These are phyloP conservation scores for Mucor piriformis DNA, from an alignment of 371 early-diverging fungal genomes.

Conservation along the genomic window DNA sequence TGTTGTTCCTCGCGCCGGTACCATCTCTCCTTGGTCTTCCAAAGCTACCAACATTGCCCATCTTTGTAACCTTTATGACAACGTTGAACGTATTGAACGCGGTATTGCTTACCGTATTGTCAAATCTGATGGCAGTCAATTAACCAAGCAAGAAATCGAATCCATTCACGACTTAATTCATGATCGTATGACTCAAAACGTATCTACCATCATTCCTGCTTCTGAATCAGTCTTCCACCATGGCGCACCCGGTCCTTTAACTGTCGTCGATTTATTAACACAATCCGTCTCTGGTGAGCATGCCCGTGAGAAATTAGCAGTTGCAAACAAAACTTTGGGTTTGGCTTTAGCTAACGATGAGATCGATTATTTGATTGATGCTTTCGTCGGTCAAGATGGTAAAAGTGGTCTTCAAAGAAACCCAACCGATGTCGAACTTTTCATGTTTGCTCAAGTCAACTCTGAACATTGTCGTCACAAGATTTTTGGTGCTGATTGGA, in stretches of 20 bases:
- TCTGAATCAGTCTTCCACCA: conserved; percentile 75
- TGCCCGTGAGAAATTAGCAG: conserved; percentile 61
- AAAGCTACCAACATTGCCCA: conserved; percentile 96
- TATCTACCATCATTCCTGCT: conserved; percentile 64
- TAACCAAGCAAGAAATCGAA: conserved; percentile 40
- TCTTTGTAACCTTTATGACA: conserved; percentile 75
- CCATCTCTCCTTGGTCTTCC: conserved; percentile 98
- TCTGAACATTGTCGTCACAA: conserved; percentile 99
- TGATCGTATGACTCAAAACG: conserved; percentile 94
- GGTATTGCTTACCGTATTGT: conserved; percentile 73
- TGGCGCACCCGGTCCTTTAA: conserved; percentile 77
- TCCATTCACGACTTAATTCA: conserved; percentile 66
- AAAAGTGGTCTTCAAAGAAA: conserved; percentile 67
- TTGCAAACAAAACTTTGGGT: conserved; percentile 88
- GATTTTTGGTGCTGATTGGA: conserved; percentile 96
- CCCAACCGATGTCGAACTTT: conserved; percentile 97
- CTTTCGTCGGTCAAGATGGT: conserved; percentile 69
- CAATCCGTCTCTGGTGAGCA: conserved; percentile 30
- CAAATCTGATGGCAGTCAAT: conserved; percentile 34
- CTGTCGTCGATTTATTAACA: conserved; percentile 66
- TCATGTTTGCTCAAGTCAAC: conserved; percentile 99
- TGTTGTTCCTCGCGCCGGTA: conserved; percentile 89
- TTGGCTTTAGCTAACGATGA: conserved; percentile 94
- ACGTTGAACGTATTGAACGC: conserved; percentile 86
- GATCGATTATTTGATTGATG: conserved; percentile 90